Evolutionary conservation across 140 eudicot species (phyloP).

Genomic region (Cichorium intybus): DNA sequence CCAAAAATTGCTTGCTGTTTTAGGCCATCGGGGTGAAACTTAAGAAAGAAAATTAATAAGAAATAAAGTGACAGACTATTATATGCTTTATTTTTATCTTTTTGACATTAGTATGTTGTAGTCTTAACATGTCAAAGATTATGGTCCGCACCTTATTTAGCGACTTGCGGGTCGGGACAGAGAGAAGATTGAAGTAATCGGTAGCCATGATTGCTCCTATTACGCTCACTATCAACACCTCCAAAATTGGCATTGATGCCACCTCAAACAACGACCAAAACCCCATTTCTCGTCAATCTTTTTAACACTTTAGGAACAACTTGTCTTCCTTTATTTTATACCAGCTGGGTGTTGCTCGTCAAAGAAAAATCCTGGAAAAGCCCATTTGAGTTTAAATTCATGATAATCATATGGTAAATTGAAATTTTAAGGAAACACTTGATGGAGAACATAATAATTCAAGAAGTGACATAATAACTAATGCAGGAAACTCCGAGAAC

Average conservation of each 20-base stretch:
- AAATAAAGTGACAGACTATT: background rate
- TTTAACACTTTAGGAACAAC: no score
- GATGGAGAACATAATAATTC: background rate
- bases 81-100: no score
- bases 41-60: background rate
- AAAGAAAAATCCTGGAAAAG: conserved; percentile 13
- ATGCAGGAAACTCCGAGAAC: no score
- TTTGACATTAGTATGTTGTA: background rate
- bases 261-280: conserved; percentile 58
- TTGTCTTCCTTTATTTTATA: background rate
- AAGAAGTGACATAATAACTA: conserved; percentile 1
- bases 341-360: background rate
- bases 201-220: conserved; percentile 72
- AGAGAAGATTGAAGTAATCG: conserved; percentile 51
- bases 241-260: conserved; percentile 68
- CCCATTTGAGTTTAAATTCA: conserved; percentile 16
- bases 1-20: background rate
- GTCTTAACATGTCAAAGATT: background rate
- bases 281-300: conserved; percentile 39
- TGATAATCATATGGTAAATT: background rate
- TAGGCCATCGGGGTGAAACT: background rate
- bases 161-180: conserved; percentile 45
- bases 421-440: background rate
- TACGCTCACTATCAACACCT: conserved; percentile 48
- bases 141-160: conserved; percentile 47